Conservation (phyloP, 164 flowering plant species). For the Aristolochia californica region DNA sequence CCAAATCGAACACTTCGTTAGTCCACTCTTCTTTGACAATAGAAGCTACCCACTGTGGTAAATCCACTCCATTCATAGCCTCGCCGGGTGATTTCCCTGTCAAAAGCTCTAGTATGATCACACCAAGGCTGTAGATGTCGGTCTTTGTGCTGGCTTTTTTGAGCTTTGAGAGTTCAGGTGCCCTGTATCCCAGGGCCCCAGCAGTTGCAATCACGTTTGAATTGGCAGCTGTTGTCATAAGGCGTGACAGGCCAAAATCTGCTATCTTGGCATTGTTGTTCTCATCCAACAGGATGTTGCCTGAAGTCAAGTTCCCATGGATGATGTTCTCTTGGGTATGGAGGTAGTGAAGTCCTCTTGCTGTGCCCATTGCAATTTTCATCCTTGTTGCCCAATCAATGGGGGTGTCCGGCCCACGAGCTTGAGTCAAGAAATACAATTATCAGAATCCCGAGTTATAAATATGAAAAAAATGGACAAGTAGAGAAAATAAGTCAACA, state of each 20-base stretch:
- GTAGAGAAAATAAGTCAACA: neutral
- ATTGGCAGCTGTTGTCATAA: conserved; percentile 65
- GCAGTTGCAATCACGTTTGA: conserved; percentile 70
- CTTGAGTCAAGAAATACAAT: conserved; percentile 16
- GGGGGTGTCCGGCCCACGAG: conserved; percentile 68
- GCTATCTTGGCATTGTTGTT: conserved; percentile 53
- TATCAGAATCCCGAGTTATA: conserved; percentile 7
- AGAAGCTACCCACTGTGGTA: conserved; percentile 98
- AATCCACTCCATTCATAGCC: conserved; percentile 56
- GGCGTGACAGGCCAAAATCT: conserved; percentile 74
- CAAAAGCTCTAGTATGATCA: conserved; percentile 75
- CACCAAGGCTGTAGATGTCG: conserved; percentile 94
- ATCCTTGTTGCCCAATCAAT: conserved; percentile 80
- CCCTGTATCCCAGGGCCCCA: conserved; percentile 72
- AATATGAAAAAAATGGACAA: neutral
- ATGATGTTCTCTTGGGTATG: conserved; percentile 57
- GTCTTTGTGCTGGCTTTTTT: conserved; percentile 69
- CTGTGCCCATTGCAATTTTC: conserved; percentile 59
- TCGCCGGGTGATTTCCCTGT: conserved; percentile 93
- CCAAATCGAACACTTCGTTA: conserved; percentile 89
- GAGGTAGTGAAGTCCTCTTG: conserved; percentile 58
- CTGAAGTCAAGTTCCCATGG: conserved; percentile 84
- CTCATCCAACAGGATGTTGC: conserved; percentile 74
- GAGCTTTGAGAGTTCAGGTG: conserved; percentile 80
- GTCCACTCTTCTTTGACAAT: conserved; percentile 98